Evolutionary conservation across 176 grass and related monocot species (phyloP).

Genomic region (Triticum urartu): DNA sequence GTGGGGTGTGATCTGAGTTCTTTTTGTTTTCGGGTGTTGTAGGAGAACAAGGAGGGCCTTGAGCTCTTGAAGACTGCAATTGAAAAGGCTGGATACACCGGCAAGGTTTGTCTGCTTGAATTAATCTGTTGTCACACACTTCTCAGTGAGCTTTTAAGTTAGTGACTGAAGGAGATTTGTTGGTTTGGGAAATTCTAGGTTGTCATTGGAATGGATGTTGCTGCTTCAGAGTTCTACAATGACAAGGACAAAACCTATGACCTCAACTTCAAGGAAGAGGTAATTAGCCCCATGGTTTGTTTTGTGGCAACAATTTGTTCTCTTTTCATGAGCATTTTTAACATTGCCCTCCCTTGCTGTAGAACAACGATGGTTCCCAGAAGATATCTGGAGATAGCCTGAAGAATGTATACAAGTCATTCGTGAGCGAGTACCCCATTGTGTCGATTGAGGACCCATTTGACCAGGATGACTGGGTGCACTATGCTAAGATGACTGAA

Average conservation of each 20-base stretch:
- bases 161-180: background rate
- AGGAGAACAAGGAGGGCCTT: constrained; percentile 98
- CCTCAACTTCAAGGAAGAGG: constrained; percentile 97
- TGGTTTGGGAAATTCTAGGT: constrained; percentile 46
- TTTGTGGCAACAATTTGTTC: background rate
- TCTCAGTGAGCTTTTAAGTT: background rate
- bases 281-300: constrained; percentile 3
- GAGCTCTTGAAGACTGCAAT: constrained; percentile 94
- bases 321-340: background rate
- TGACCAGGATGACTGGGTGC: constrained; percentile 94
- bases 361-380: constrained; percentile 95
- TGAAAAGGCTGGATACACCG: constrained; percentile 88
- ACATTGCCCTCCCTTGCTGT: background rate
- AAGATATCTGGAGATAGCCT: constrained; percentile 96
- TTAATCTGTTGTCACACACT: background rate
- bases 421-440: constrained; percentile 84
- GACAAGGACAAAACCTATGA: constrained; percentile 92
- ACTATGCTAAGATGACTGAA: constrained; percentile 89
- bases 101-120: constrained; percentile 58
- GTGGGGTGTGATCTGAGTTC: background rate
- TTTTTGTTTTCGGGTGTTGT: constrained; percentile 8
- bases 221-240: constrained; percentile 88
- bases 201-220: constrained; percentile 98
- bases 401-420: constrained; percentile 96
- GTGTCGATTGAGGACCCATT: constrained; percentile 96